Percentiles rank a stretch among this genome's conserved stretches.
These are phyloP conservation scores for Tranzscheliella williamsii DNA, from an alignment of 1,284 basidiomycete species.

Conservation along the genomic window DNA sequence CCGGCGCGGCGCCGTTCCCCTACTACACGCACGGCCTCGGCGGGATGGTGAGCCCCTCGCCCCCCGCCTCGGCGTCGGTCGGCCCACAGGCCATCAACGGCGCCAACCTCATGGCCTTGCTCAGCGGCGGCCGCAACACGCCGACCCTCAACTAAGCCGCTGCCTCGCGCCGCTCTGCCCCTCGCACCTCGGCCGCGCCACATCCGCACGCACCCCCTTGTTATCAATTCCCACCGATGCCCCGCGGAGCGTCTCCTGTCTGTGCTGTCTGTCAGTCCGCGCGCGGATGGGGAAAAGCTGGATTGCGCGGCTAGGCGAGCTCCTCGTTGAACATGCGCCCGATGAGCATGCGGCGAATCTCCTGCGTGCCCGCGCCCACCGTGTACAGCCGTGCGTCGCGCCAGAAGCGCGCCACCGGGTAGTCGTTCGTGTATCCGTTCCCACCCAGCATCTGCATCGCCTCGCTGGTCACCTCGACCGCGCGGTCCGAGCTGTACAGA, in stretches of 20 bases:
- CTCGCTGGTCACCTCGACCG: constrained; percentile 46
- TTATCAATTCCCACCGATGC: too few species aligned
- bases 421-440: constrained; percentile 47
- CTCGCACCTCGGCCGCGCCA: too few species aligned
- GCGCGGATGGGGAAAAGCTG: too few species aligned
- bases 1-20: background rate
- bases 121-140: constrained; percentile 20
- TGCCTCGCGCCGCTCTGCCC: too few species aligned
- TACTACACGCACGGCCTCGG: constrained; percentile 19
- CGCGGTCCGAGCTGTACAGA: constrained; percentile 42
- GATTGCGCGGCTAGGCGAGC: too few species aligned
- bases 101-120: constrained; percentile 41
- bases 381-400: constrained; percentile 50
- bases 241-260: too few species aligned
- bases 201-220: too few species aligned
- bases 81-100: constrained; percentile 30
- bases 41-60: background rate
- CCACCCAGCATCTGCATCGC: constrained; percentile 52
- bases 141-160: constrained; percentile 4
- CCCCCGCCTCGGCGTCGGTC: constrained; percentile 6
- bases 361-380: constrained; percentile 54
- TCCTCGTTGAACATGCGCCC: constrained; percentile 41
- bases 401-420: constrained; percentile 40
- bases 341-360: constrained; percentile 53
- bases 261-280: too few species aligned